Evolutionary conservation across 768 basidiomycete genomes (phyloP), one percentile per base, ranked within the genome.

Genomic region (Suillus spraguei): DNA sequence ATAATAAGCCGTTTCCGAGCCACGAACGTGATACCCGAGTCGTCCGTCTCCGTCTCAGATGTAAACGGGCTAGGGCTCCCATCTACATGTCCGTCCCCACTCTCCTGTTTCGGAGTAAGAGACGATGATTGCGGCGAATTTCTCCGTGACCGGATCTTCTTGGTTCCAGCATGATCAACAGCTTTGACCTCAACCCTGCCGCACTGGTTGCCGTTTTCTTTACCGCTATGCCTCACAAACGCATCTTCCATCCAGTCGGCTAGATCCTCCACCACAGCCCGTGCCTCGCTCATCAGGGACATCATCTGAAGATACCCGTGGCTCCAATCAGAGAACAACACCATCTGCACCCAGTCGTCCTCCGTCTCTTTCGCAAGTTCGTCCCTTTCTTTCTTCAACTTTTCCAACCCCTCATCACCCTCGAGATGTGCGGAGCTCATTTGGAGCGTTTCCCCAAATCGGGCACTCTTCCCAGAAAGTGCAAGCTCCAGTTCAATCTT

Each of bases 241-340:
- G 88, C 84, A 62, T 88, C 87, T 67, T 88, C 85, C 62, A 98
- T 97, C 95, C 96, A 98, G 63, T 92, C 92, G 11, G 90, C 96
- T 64, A 95, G 81, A 66, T 94, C 91, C 65, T 87, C 82, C 66
- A 96, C 88, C 24, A 89, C 91, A 62, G 83, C 85, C 71, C 82
- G 85, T 17, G 92, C 94, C 69, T 96, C 95, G 47, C 77, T 79
- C 87, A 99, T 92, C 68, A 98, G 75, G 28, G 85, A 79, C 44
- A 90, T 84, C 97, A 99, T 99, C 80, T 97, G 97, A 69, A 97
- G 83, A 79, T 95, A 98, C 42, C 95, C 97, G 75, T 97, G 95
- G 69, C 93, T 94, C 97, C 96, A 98, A 55, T 96, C 96, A 36
- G 92, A 91, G 76, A 97, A 94, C 62, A 98, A 84, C 66, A 92